Base-by-base conservation (phyloP, 2,329 filamentous ascomycete genomes). In the Verticillium tricorpus region DNA sequence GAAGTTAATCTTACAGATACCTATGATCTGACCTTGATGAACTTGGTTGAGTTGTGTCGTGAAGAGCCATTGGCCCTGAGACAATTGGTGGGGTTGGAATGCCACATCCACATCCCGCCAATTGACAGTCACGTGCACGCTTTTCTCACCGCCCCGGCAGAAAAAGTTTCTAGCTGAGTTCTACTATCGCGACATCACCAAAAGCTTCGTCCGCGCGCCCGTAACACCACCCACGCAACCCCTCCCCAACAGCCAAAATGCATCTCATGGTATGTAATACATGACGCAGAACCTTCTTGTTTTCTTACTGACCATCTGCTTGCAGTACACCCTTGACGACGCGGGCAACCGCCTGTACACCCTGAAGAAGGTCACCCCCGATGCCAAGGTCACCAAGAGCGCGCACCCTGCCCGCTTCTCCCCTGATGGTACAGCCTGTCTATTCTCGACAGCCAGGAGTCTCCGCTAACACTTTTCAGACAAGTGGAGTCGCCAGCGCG, bases 321-420 rank as follows among this genome's bases (percentile, higher is more conserved):
- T 86, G 84, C 84, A 86, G 95, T 97, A 94, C 87, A 95, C 91
- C 66, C 81, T 93, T 79, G 90, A 93, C 77, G 77, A 84, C 69
- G 81, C 85, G 65, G 93, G 94, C 83, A 94, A 92, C 82, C 92
- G 94, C 76, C 80, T 90, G 72, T 99, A 98, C 85, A 98, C 95
- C 57, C 87, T 98, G 68, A 94, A 97, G 81, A 97, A 98, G 82
- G 86, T 96, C 69, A 86, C 94, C 68, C 81, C 85, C 70, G 83
- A 88, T 70, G 90, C 90, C 73, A 87, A 93, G 74, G 92, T 97
- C 73, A 96, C 94, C 76, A 97, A 96, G 84, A 95, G 91, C 60
- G 95, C 95, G 61, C 94, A 98, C 81, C 94, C 95, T 56, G 95
- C 95, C 54, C 86, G 95, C 69, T 99, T 98, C 84, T 97, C 92